Conservation (phyloP, 2,329 filamentous ascomycete genomes). For the Pezicula carpinea region DNA sequence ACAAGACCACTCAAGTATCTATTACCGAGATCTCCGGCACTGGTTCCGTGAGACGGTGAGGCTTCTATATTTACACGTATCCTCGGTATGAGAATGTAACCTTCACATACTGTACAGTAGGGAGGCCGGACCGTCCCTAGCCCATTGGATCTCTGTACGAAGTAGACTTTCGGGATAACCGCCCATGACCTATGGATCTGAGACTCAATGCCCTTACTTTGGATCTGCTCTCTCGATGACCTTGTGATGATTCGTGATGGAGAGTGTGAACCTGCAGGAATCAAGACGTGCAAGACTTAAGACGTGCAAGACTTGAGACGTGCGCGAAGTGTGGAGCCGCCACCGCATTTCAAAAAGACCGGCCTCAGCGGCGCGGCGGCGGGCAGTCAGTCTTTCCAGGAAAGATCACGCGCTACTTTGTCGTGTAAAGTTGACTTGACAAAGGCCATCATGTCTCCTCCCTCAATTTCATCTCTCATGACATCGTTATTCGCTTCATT, state of each 20-base stretch:
- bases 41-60: neutral
- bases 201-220: neutral
- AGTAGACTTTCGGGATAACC: neutral
- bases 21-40: neutral
- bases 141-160: too few relatives aligned
- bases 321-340: neutral
- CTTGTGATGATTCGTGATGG: too few relatives aligned
- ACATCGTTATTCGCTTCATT: constrained; percentile 18
- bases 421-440: constrained; percentile 57
- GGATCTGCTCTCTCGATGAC: too few relatives aligned
- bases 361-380: neutral
- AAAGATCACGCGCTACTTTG: constrained; percentile 48
- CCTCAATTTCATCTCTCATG: constrained; percentile 35
- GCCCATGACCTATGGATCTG: neutral
- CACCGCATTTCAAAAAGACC: neutral
- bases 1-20: neutral
- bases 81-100: neutral
- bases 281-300: too few relatives aligned
- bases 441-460: constrained; percentile 49
- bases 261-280: neutral
- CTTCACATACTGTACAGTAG: too few relatives aligned
- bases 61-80: neutral
- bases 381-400: constrained; percentile 44
- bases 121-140: neutral
- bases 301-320: neutral